Percentiles rank a stretch among this genome's conserved stretches.
Conservation (phyloP, 768 basidiomycete species). For the Boletus speciosus region DNA sequence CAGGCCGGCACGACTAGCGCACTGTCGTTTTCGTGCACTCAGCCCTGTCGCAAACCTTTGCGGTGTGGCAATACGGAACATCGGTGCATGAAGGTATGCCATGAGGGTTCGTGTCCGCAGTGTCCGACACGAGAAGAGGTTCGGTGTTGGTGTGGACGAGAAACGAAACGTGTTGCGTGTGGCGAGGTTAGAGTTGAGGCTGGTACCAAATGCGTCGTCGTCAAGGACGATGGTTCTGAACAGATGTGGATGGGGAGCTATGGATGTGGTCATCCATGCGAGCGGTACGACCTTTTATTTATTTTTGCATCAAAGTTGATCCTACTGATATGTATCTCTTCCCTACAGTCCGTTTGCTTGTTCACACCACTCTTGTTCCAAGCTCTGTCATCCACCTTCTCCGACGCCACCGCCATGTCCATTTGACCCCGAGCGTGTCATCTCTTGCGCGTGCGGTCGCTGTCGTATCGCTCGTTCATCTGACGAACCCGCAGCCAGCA, state of each 20-base stretch:
- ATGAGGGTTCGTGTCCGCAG: conserved; percentile 38
- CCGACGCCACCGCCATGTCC: conserved; percentile 61
- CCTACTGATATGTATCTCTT: not conserved
- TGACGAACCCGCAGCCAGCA: conserved; percentile 13
- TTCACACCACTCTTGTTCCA: conserved; percentile 67
- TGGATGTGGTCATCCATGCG: conserved; percentile 57
- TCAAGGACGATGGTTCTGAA: conserved; percentile 33
- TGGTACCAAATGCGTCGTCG: conserved; percentile 31
- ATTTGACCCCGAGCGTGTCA: conserved; percentile 60
- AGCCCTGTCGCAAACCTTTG: conserved; percentile 43
- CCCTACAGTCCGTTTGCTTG: conserved; percentile 63
- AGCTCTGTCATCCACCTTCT: conserved; percentile 76
- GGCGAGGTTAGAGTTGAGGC: conserved; percentile 51
- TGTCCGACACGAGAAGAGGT: conserved; percentile 56
- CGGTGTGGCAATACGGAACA: conserved; percentile 67
- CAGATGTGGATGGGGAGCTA: conserved; percentile 62
- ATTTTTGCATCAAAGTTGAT: not conserved
- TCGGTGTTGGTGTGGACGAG: conserved; percentile 80
- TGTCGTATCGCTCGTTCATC: conserved; percentile 38
- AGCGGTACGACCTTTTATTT: conserved; percentile 38
- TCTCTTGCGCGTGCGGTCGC: conserved; percentile 82
- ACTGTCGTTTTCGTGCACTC: conserved; percentile 34
- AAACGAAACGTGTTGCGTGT: conserved; percentile 56
- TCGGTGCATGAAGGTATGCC: conserved; percentile 64
- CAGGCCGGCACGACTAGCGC: conserved; percentile 45